Percentiles rank a stretch among this genome's conserved stretches.
These are phyloP conservation scores for Leptographium lundbergii DNA, from an alignment of 2,329 filamentous ascomycete genomes.

Conservation along the genomic window DNA sequence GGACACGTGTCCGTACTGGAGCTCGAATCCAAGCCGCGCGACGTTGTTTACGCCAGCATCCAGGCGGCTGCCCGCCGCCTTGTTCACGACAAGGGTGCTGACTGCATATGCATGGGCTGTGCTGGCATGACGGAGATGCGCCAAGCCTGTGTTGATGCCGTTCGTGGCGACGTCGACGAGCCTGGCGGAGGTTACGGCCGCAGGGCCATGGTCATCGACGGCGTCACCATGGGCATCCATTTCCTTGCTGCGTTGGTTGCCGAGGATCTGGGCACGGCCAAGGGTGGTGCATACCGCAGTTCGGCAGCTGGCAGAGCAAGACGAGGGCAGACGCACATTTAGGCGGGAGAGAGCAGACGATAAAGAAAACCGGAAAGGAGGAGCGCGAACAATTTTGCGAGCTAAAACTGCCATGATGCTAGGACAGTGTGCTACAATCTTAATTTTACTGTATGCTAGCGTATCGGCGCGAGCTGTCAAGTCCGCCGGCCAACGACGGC, in stretches of 20 bases:
- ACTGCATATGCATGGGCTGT: conserved; percentile 29
- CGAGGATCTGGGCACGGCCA: conserved; percentile 25
- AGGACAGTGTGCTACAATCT: too few species aligned
- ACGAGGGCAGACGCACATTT: background rate
- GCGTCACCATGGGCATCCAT: conserved; percentile 34
- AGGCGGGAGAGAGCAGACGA: background rate
- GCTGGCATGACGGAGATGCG: conserved; percentile 35
- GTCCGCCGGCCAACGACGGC: too few species aligned
- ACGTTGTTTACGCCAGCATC: conserved; percentile 26
- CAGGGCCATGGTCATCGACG: conserved; percentile 34
- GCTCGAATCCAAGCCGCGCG: conserved; percentile 24
- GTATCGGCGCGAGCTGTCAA: too few species aligned
- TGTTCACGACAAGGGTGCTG: conserved; percentile 18
- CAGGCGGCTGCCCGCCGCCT: conserved; percentile 23
- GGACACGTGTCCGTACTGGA: conserved; percentile 29
- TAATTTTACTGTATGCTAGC: too few species aligned
- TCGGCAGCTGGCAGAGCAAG: background rate
- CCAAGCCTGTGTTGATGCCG: conserved; percentile 30
- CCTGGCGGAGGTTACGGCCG: conserved; percentile 14
- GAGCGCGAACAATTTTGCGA: too few species aligned
- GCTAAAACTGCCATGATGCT: too few species aligned
- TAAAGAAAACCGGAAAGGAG: too few species aligned
- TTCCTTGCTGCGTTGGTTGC: conserved; percentile 30
- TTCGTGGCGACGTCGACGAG: conserved; percentile 17
- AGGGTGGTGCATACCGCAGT: background rate